Evolutionary conservation across 345 rosid genomes (phyloP), one percentile per base, ranked within the genome.

Genomic region (Eucalyptus rudis): DNA sequence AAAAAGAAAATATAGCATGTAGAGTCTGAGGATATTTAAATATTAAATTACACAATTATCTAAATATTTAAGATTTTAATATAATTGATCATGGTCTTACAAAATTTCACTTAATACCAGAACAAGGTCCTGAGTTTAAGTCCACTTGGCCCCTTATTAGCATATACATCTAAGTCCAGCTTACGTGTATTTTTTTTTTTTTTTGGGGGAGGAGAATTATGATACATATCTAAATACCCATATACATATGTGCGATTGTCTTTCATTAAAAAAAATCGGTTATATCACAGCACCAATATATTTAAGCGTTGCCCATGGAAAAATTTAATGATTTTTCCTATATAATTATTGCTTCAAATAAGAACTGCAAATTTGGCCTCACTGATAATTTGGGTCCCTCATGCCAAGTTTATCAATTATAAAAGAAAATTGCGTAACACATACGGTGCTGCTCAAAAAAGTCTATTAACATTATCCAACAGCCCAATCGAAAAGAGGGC

Each of bases 51-150:
- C 13, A 3, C 3, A 59, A 25, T 59, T 29, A 59, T 59, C 4
- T 27, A 27, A 59, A 59, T 27, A 7, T 5, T 27, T 27, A 12
- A 59, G 16, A 25, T 27, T 59, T 59, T 27, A 12, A 6, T 1
- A 31, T 3, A 8, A 16, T 8, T 31, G 4, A 17, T 0, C 0
- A 0, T 0, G 2, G 1, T 33, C 4, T 27, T 1, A 68, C 40
- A 68, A 68, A 68, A 17, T 68, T 10, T 68, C 13, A 68, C 1
- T 3, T 6, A 0, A n/a, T 14, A n/a, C 1, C 2, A 4, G 0
- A 66, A 19, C 0, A 9, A 68, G 43, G 1, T 68, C 24, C 1
- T 8, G 2, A 33, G 43, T 17, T 33, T 68, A 33, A 31, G 13
- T 68, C 1, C 44, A 68, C 24, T 0, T 8, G 9, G 2, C 5